Percentiles rank a stretch among this genome's conserved stretches.
These are phyloP conservation scores for Yamadazyma friedrichii DNA, from an alignment of 1,139 yeast species.

Conservation along the genomic window DNA sequence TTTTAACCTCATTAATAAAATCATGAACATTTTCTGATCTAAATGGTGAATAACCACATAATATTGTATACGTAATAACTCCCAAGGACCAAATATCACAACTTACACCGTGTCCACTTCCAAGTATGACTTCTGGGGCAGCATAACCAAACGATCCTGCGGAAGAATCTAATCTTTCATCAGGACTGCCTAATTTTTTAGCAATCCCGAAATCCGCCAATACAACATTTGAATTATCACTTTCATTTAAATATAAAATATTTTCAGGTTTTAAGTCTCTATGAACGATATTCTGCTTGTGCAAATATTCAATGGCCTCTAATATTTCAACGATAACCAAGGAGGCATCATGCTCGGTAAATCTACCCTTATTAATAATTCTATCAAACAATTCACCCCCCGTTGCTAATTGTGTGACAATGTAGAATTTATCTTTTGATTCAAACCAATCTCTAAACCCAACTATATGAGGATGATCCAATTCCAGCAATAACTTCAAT, in stretches of 20 bases:
- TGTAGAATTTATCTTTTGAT: conserved; percentile 71
- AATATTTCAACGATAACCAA: conserved; percentile 66
- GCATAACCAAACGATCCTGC: conserved; percentile 95
- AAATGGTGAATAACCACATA: conserved; percentile 93
- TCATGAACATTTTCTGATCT: conserved; percentile 80
- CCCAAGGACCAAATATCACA: conserved; percentile 95
- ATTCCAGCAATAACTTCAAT: conserved; percentile 59
- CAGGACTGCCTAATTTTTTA: conserved; percentile 55
- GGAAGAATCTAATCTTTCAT: conserved; percentile 68
- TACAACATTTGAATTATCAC: conserved; percentile 63
- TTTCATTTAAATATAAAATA: conserved; percentile 59
- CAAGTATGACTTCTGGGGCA: conserved; percentile 83
- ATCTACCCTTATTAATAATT: conserved; percentile 70
- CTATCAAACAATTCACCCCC: conserved; percentile 93
- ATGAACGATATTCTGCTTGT: conserved; percentile 74
- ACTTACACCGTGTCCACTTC: conserved; percentile 84
- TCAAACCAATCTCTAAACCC: conserved; percentile 88
- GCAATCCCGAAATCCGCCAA: conserved; percentile 95
- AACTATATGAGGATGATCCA: conserved; percentile 80
- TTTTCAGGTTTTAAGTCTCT: conserved; percentile 92
- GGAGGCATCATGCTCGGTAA: conserved; percentile 84
- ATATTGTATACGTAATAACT: conserved; percentile 82
- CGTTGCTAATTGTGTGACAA: conserved; percentile 77
- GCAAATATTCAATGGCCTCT: conserved; percentile 74
- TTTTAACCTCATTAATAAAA: conserved; percentile 72